These are phyloP conservation scores for Logfia minima DNA, from an alignment of 129 eudicot species.

Conservation along the genomic window DNA sequence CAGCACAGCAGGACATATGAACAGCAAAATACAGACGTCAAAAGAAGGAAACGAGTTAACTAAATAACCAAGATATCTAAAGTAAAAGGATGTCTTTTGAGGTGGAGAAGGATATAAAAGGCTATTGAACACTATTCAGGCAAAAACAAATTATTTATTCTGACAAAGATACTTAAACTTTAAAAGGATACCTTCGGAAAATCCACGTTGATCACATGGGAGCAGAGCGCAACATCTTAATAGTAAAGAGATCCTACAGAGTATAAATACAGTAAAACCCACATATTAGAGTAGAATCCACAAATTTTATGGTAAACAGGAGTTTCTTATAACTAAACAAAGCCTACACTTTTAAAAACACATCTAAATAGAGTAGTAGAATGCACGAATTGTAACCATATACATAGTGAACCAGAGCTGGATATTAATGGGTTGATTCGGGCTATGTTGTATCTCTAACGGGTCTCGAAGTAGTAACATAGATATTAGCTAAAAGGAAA, in stretches of 20 bases:
- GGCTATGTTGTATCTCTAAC: background rate
- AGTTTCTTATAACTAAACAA: too few species aligned
- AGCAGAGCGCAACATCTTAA: constrained; percentile 15
- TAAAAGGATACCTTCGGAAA: constrained; percentile 11
- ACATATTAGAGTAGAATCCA: too few species aligned
- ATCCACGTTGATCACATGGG: constrained; percentile 23
- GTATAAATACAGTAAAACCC: background rate
- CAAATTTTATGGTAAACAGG: too few species aligned
- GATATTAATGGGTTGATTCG: background rate
- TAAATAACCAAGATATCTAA: too few species aligned
- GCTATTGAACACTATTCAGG: background rate
- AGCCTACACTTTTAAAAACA: too few species aligned
- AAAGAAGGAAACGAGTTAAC: background rate
- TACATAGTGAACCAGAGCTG: background rate
- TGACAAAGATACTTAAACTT: background rate
- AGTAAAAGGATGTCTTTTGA: background rate
- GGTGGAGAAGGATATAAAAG: background rate
- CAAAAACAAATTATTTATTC: background rate
- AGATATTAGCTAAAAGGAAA: background rate
- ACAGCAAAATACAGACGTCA: too few species aligned
- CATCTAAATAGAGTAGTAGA: too few species aligned
- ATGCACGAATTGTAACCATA: background rate
- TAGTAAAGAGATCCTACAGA: constrained; percentile 57
- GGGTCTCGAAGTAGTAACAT: background rate
- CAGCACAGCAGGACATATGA: too few species aligned